These are phyloP conservation scores for Globisporangium spiculum DNA, from an alignment of 352 stramenopile genomes.

Conservation along the genomic window DNA sequence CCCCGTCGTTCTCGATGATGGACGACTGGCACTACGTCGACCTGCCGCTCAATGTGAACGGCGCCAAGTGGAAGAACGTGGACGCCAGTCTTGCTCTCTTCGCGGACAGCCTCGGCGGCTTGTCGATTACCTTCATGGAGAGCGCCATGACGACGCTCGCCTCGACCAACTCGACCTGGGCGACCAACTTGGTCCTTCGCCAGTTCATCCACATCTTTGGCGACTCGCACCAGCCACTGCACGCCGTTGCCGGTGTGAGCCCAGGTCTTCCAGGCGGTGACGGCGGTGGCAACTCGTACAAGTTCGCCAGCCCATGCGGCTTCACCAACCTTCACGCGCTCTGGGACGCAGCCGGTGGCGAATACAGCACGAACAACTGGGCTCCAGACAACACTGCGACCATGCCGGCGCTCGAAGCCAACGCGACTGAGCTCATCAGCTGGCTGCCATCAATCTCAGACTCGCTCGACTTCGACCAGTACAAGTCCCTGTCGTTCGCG, in stretches of 20 bases:
- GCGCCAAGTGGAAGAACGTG: constrained; percentile 34
- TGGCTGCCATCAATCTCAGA: constrained; percentile 32
- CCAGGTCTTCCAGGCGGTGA: constrained; percentile 47
- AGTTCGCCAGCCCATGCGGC: constrained; percentile 41
- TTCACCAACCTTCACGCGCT: constrained; percentile 66
- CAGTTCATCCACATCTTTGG: constrained; percentile 76
- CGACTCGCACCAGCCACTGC: constrained; percentile 60
- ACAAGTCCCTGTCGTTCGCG: constrained; percentile 31
- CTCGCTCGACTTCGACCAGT: constrained; percentile 38
- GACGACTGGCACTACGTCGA: constrained; percentile 73
- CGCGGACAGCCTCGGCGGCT: constrained; percentile 45
- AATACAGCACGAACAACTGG: constrained; percentile 60
- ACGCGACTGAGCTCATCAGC: constrained; percentile 48
- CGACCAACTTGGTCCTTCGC: constrained; percentile 55
- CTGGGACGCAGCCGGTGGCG: constrained; percentile 52
- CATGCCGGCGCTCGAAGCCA: constrained; percentile 19
- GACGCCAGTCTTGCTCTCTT: constrained; percentile 47
- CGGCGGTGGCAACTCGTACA: constrained; percentile 56
- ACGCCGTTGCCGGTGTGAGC: constrained; percentile 48
- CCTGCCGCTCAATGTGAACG: constrained; percentile 52
- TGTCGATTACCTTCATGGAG: constrained; percentile 43
- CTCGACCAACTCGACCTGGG: constrained; percentile 66
- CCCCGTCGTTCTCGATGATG: constrained; percentile 51
- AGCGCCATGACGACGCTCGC: constrained; percentile 47
- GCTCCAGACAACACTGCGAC: constrained; percentile 17